Evolutionary conservation across 2,329 filamentous ascomycete genomes (phyloP).

Genomic region (Colletotrichum sp.): DNA sequence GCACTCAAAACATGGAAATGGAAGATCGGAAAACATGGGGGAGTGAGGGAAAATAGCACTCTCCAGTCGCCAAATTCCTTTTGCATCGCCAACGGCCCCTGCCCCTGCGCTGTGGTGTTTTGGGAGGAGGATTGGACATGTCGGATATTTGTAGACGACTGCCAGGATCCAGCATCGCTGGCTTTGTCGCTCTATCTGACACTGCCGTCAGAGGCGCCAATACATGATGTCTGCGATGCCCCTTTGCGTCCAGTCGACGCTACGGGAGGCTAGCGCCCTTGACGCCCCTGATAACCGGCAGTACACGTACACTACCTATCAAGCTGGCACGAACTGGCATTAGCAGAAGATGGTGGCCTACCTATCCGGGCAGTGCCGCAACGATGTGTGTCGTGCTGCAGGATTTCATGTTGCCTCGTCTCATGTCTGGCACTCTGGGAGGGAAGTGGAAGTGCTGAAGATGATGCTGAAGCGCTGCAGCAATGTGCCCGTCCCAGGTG

Average conservation of each 20-base stretch:
- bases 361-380: background rate
- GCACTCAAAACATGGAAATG: background rate
- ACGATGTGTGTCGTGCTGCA: background rate
- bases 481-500: background rate
- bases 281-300: background rate
- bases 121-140: background rate
- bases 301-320: background rate
- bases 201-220: background rate
- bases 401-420: background rate
- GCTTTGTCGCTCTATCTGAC: background rate
- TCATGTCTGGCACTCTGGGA: background rate
- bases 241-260: background rate
- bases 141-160: background rate
- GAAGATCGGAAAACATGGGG: background rate
- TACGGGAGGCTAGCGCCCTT: background rate
- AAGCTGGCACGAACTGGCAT: background rate
- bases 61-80: background rate
- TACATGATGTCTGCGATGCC: background rate
- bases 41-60: background rate
- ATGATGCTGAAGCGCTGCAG: background rate
- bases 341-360: background rate
- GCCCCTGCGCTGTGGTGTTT: background rate
- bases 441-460: background rate
- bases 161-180: background rate
- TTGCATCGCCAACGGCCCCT: background rate